These are phyloP conservation scores for Eimeria falciformis DNA, from an alignment of 169 alveolate species.

Conservation along the genomic window DNA sequence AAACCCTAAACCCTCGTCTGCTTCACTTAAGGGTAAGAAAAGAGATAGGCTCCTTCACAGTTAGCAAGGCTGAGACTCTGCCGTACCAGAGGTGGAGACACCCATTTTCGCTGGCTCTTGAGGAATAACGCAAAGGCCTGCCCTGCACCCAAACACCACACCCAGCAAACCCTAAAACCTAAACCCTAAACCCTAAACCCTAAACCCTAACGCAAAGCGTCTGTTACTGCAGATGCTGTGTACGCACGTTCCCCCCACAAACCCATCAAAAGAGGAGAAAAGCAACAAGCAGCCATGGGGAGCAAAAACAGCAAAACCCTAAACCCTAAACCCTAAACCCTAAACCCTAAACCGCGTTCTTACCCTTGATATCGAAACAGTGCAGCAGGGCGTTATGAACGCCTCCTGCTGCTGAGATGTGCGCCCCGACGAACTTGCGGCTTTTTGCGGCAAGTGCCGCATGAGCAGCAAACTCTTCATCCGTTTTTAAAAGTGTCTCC, in stretches of 20 bases:
- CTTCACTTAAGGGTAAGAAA: neutral
- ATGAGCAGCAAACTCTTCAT: constrained; percentile 75
- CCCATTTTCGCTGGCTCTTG: constrained; percentile 92
- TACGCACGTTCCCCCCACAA: too few relatives aligned
- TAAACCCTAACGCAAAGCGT: neutral
- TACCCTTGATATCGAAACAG: constrained; percentile 88
- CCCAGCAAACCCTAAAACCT: neutral
- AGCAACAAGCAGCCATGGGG: too few relatives aligned
- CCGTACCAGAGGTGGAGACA: constrained; percentile 86
- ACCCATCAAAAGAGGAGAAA: too few relatives aligned
- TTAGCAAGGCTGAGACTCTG: neutral
- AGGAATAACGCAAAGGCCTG: constrained; percentile 92
- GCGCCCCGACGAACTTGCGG: constrained; percentile 91
- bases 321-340: neutral
- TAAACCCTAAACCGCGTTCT: neutral
- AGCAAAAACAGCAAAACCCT: neutral
- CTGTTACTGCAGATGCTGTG: neutral
- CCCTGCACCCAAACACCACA: constrained; percentile 80
- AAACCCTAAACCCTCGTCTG: neutral
- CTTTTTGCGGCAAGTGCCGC: constrained; percentile 75
- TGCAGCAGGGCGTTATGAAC: constrained; percentile 87
- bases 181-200: neutral
- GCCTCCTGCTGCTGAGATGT: constrained; percentile 93
- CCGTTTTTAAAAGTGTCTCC: constrained; percentile 19
- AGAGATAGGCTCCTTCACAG: neutral